Base-by-base conservation (phyloP, 1,284 basidiomycete species). In the Pyrrhoderma lamaoense region DNA sequence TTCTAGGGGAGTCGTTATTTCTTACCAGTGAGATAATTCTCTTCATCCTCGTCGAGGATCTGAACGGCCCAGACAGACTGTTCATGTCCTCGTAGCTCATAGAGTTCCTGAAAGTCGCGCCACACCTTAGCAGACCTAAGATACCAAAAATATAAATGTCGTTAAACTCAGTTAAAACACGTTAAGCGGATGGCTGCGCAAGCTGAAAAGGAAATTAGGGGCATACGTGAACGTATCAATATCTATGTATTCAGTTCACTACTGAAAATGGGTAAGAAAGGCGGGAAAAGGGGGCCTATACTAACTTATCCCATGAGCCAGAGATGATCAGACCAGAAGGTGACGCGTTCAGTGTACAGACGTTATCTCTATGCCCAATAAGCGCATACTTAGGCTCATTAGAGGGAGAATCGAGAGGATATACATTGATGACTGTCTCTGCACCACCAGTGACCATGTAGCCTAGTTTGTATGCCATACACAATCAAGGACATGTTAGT, bases 301-400 rank as follows among this genome's bases (percentile, higher is more conserved):
- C 84, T 67, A 62, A 93, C 92, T 78, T 86, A 70, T 99, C 96
- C 95, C 95, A 99, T 54, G 92, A 95, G 18, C 95, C 95, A n/a
- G 92, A 94, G 51, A 95, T 82, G 55, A 95, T 82, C 52, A 79
- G 74, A 4, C 89, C 89, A 51, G 75, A 74, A 9, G 77, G 65
- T 18, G 79, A 78, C 3, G 81, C 77, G 62, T 91, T 78, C 55
- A 99, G 72, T 22, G 92, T 77, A 66, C 95, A 99, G 13, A 99
- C 80, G 62, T 99, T 99, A 49, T 87, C 84, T 4, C 80, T 78
- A 67, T 99, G 96, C 31, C 94, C 96, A 45, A 93, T 64, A 22
- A 94, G 76, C n/a, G 82, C 79, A 67, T 83, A 89, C 58, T 76
- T 73, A 5, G 91, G 89, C 56, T 91, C 85, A 48, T 80, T 75